A percentile compares a stretch with the other conserved stretches of the same genome.
These are phyloP conservation scores for Ceratocystis ficicola DNA, from an alignment of 2,329 filamentous ascomycete species.

Conservation along the genomic window DNA sequence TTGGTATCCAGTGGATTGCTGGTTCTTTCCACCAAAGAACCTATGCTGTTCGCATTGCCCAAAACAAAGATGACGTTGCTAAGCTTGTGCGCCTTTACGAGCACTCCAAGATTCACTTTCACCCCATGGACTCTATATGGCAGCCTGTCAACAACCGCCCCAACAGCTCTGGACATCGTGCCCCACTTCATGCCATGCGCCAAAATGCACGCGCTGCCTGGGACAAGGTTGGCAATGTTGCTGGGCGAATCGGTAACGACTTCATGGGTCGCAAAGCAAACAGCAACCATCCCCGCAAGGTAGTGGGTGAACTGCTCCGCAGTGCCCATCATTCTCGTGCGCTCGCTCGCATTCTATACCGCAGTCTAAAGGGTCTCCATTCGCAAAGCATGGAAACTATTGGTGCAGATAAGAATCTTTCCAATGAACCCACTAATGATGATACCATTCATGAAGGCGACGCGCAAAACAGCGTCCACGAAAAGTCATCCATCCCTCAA, in stretches of 20 bases:
- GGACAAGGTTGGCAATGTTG: constrained; percentile 72
- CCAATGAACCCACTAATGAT: background rate
- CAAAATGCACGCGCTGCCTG: constrained; percentile 64
- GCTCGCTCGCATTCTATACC: constrained; percentile 74
- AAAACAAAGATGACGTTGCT: constrained; percentile 81
- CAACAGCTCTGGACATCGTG: constrained; percentile 49
- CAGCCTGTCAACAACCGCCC: constrained; percentile 31
- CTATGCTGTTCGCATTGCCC: constrained; percentile 78
- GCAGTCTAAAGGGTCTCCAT: constrained; percentile 47
- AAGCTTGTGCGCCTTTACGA: constrained; percentile 47
- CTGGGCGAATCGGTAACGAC: constrained; percentile 76
- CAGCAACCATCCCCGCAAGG: constrained; percentile 70
- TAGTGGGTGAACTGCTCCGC: constrained; percentile 64
- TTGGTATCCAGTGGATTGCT: constrained; percentile 87
- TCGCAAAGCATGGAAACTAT: constrained; percentile 9
- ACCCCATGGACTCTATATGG: constrained; percentile 41
- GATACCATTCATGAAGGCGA: constrained; percentile 9
- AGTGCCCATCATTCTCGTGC: constrained; percentile 66
- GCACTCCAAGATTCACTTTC: constrained; percentile 64
- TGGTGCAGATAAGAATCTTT: constrained; percentile 9
- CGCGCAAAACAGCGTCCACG: constrained; percentile 13
- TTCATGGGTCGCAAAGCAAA: constrained; percentile 63
- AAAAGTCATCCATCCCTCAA: constrained; percentile 11
- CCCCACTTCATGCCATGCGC: constrained; percentile 61
- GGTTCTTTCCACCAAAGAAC: constrained; percentile 86